Base-by-base conservation (phyloP, 108 stramenopile species). In the Pelagomonas calceolata region DNA sequence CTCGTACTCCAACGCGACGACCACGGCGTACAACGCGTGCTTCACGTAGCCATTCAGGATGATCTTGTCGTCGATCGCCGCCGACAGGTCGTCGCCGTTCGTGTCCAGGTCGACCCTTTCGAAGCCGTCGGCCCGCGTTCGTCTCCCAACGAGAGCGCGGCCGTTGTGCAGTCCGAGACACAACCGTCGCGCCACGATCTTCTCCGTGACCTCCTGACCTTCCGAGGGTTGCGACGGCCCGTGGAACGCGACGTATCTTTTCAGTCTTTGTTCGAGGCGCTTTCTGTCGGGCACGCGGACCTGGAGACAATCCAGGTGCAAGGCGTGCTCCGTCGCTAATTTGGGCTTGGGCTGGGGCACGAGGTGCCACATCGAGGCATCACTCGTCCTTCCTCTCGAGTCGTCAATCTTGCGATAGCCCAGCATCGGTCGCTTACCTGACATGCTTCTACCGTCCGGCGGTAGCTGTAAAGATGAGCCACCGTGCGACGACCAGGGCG, bases 91-190 rank as follows among this genome's bases (percentile, higher is more conserved):
- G 51, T 60, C 51, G 51, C 51, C 51, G 51, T 60, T 26, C 21
- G 39, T 12, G 39, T 43, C 39, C 39, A 43, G 39, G 39, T 43
- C 39, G 9, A 43, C 39, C 9, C 12, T 10, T 12, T 5, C 12
- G 12, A 43, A 43, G 9, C 39, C 39, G 9, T 5, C 12, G 7
- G 21, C 7, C 51, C 10, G 7, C 21, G 51, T 26, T 1, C 51
- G 51, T 1, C 51, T 17, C 51, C 1, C 3, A 1, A 26, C 10
- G 17, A 71, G n/a, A 4, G 72, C 26, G 33, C 66, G 64, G 33
- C 72, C 72, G 66, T 66, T 73, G 66, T 73, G 72, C 29, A 67
- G 15, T 26, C 72, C 72, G 4, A 73, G 21, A 26, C 37, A 39
- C 18, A 73, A 5, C 30, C 44, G 30, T 33, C 72, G 33, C 12